Percentiles rank a stretch among this genome's conserved stretches.
These are phyloP conservation scores for Populus hybrid DNA, from an alignment of 441 rosid genomes.

Conservation along the genomic window DNA sequence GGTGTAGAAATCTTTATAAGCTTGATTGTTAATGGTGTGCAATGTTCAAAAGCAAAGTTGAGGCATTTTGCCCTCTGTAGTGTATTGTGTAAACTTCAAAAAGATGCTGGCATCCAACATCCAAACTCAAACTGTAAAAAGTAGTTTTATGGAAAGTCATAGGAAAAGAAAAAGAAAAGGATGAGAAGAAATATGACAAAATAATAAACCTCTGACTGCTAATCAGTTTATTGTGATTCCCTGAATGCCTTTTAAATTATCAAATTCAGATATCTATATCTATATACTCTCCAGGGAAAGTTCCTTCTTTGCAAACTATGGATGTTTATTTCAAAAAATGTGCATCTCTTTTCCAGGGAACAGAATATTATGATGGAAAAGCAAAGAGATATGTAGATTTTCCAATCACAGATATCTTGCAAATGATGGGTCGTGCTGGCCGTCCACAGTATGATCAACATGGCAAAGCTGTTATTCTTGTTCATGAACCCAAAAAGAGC, in stretches of 20 bases:
- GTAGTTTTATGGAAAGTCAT: neutral
- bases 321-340: slow-evolving; percentile 14
- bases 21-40: neutral
- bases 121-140: neutral
- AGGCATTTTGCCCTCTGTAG: neutral
- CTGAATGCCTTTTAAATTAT: slow-evolving; percentile 4
- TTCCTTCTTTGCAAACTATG: neutral
- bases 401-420: slow-evolving; percentile 97
- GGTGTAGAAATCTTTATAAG: neutral
- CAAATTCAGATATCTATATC: slow-evolving; percentile 8
- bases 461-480: slow-evolving; percentile 99
- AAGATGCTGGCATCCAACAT: neutral
- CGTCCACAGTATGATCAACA: slow-evolving; percentile 98
- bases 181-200: neutral
- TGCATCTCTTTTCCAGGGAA: slow-evolving; percentile 62
- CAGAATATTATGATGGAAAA: slow-evolving; percentile 96
- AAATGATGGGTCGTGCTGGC: slow-evolving; percentile 99
- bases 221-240: neutral
- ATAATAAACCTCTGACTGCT: neutral
- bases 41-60: neutral
- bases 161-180: neutral
- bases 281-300: neutral
- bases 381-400: slow-evolving; percentile 96
- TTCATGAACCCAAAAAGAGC: slow-evolving; percentile 98
- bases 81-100: neutral